Conservation (phyloP, 768 basidiomycete species). For the Collybia mongolica region DNA sequence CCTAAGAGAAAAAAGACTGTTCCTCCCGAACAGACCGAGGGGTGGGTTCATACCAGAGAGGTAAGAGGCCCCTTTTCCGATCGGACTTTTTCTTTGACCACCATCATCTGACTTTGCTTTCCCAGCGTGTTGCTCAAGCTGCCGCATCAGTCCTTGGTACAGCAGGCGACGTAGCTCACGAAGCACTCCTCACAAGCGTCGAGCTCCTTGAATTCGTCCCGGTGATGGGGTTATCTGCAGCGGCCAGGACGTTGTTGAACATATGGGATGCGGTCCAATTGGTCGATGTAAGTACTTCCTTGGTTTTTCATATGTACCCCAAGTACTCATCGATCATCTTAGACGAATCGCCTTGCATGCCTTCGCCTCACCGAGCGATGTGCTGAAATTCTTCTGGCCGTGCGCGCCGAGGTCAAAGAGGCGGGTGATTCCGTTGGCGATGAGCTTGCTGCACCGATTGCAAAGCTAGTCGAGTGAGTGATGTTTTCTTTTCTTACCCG, state of each 20-base stretch:
- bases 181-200: slow-evolving; percentile 37
- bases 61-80: slow-evolving; percentile 18
- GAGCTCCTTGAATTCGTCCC: slow-evolving; percentile 51
- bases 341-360: slow-evolving; percentile 71
- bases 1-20: slow-evolving; percentile 31
- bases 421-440: slow-evolving; percentile 50
- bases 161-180: slow-evolving; percentile 40
- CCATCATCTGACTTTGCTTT: neutral
- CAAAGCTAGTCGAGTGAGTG: slow-evolving; percentile 48
- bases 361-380: slow-evolving; percentile 73
- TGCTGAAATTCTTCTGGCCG: slow-evolving; percentile 62
- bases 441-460: slow-evolving; percentile 51
- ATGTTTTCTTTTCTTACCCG: neutral
- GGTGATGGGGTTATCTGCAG: slow-evolving; percentile 51
- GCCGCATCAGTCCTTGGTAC: slow-evolving; percentile 39
- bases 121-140: slow-evolving; percentile 34
- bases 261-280: slow-evolving; percentile 67
- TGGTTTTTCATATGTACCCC: neutral
- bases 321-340: neutral
- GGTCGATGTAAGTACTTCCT: slow-evolving; percentile 54
- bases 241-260: slow-evolving; percentile 47
- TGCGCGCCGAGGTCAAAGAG: slow-evolving; percentile 60
- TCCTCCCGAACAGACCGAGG: slow-evolving; percentile 38
- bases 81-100: slow-evolving; percentile 3
- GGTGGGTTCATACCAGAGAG: slow-evolving; percentile 33